Conservation (phyloP, 2,329 filamentous ascomycete species). For the Talaromyces verruculosus region DNA sequence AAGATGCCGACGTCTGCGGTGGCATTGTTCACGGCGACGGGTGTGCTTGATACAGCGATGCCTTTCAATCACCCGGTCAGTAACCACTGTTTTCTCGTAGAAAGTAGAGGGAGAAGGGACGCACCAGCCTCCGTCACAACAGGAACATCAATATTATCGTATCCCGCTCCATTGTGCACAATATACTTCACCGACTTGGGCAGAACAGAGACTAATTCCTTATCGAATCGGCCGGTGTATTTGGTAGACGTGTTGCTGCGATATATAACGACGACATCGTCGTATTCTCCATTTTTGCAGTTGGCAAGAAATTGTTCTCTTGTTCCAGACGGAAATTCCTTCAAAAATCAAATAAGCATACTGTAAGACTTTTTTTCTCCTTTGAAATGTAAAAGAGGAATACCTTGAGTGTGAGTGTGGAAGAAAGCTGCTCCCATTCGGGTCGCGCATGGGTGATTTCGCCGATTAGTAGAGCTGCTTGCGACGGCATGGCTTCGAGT, state of each 20-base stretch:
- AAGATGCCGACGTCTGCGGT: conserved; percentile 51
- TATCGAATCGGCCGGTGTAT: conserved; percentile 49
- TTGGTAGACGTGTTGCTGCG: conserved; percentile 59
- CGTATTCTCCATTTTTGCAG: conserved; percentile 55
- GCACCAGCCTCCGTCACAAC: conserved; percentile 51
- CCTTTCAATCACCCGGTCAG: conserved; percentile 24
- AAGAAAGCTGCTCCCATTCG: conserved; percentile 46
- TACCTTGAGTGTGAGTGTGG: conserved; percentile 45
- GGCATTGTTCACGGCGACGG: conserved; percentile 48
- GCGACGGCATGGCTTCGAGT: conserved; percentile 35
- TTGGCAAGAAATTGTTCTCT: conserved; percentile 57
- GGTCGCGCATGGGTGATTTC: conserved; percentile 44
- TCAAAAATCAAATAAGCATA: background rate
- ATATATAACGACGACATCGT: conserved; percentile 58
- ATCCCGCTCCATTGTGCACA: conserved; percentile 59
- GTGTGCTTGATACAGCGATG: conserved; percentile 47
- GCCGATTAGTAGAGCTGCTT: conserved; percentile 48
- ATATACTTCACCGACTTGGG: conserved; percentile 51
- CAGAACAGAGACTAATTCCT: conserved; percentile 48
- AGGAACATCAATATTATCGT: conserved; percentile 60
- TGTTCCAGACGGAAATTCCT: conserved; percentile 57
- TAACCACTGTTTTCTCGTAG: background rate
- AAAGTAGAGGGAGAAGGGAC: background rate
- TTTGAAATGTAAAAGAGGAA: background rate
- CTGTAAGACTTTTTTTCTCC: background rate